Conservation (phyloP, 1,284 basidiomycete genomes). For the Rhodotorula glutinis region DNA sequence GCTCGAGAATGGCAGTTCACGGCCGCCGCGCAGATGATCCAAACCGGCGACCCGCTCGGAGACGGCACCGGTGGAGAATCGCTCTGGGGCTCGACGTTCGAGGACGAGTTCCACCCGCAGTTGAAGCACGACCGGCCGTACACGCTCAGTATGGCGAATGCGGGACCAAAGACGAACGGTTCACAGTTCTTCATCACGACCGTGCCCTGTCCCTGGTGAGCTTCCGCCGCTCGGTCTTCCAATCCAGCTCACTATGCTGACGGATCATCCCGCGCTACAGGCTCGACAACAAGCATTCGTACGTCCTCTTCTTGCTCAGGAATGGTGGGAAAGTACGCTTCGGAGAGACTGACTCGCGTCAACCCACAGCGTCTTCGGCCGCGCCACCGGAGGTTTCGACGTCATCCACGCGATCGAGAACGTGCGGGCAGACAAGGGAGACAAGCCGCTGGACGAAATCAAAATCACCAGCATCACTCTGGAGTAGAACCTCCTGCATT, state of each 20-base stretch:
- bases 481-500: background rate
- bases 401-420: slow-evolving; percentile 81
- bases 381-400: slow-evolving; percentile 55
- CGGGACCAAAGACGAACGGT: slow-evolving; percentile 85
- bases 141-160: slow-evolving; percentile 99
- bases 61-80: slow-evolving; percentile 96
- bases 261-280: background rate
- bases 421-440: slow-evolving; percentile 48
- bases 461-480: slow-evolving; percentile 40
- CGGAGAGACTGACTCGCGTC: background rate
- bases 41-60: slow-evolving; percentile 94
- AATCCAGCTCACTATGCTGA: background rate
- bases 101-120: slow-evolving; percentile 85
- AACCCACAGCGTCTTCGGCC: slow-evolving; percentile 55
- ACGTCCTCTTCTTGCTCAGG: background rate
- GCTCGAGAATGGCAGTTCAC: background rate
- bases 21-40: slow-evolving; percentile 66
- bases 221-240: slow-evolving; percentile 6
- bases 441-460: slow-evolving; percentile 48
- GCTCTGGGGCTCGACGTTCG: slow-evolving; percentile 92
- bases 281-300: slow-evolving; percentile 31
- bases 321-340: too few species aligned
- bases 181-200: slow-evolving; percentile 98
- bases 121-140: slow-evolving; percentile 91
- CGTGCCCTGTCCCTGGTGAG: slow-evolving; percentile 82